Percentiles rank a stretch among this genome's conserved stretches.
phyloP scores from a whole-genome alignment of 306 rosid genomes.

The Bauhinia variegata region DNA sequence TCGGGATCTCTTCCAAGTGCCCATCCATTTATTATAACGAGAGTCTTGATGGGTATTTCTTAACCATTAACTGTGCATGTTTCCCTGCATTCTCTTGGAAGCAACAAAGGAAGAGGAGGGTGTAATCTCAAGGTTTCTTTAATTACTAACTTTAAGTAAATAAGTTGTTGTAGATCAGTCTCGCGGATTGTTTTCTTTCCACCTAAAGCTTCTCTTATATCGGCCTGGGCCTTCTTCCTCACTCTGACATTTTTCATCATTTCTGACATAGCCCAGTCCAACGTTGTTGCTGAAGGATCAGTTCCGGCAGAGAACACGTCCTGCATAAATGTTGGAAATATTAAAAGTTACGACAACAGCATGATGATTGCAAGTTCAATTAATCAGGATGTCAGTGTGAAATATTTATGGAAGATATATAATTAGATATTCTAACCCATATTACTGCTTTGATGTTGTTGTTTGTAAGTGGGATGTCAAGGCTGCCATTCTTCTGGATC shows the following conservation, averaged over 20 bases:
- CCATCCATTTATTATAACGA: background rate
- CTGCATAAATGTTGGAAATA: background rate
- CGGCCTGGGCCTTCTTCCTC: background rate
- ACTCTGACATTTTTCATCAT: slow-evolving; percentile 22
- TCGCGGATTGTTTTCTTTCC: background rate
- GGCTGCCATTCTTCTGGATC: slow-evolving; percentile 1
- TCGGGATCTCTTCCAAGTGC: background rate
- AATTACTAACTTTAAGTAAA: background rate
- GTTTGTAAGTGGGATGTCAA: slow-evolving; percentile 22
- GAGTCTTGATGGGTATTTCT: background rate
- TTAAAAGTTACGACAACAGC: too few species aligned
- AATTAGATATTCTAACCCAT: slow-evolving; percentile 14
- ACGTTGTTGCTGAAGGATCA: background rate
- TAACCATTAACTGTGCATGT: background rate
- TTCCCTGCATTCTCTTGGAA: background rate
- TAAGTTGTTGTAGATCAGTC: background rate
- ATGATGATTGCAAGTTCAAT: too few species aligned
- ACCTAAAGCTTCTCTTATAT: background rate
- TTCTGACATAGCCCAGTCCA: slow-evolving; percentile 19
- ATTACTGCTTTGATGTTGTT: slow-evolving; percentile 18
- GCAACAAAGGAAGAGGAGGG: background rate
- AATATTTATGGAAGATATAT: background rate
- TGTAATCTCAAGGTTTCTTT: background rate
- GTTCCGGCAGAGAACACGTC: slow-evolving; percentile 8
- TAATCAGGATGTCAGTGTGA: too few species aligned